These are phyloP conservation scores for Aphanocladium album DNA, from an alignment of 2,329 filamentous ascomycete genomes.

Conservation along the genomic window DNA sequence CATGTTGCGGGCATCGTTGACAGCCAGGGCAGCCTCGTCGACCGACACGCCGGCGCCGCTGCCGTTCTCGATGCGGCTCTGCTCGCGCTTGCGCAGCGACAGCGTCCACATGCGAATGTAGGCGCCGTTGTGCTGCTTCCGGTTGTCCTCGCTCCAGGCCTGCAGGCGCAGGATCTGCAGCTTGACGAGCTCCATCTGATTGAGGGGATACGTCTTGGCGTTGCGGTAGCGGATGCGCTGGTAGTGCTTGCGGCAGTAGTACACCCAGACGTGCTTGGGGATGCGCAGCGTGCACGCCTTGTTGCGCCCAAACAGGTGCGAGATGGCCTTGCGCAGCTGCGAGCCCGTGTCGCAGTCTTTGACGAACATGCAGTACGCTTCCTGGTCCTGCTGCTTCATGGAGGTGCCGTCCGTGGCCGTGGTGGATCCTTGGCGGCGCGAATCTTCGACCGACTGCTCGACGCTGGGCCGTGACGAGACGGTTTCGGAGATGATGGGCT, in stretches of 20 bases:
- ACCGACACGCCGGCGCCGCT: conserved; percentile 24
- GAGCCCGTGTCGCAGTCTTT: conserved; percentile 55
- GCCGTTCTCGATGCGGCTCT: conserved; percentile 45
- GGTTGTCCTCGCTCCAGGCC: conserved; percentile 54
- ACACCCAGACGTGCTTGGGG: conserved; percentile 65
- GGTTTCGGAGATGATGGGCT: conserved; percentile 3
- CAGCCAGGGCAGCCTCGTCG: conserved; percentile 17
- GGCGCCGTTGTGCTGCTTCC: conserved; percentile 24
- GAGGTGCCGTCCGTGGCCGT: conserved; percentile 15
- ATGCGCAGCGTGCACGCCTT: conserved; percentile 70
- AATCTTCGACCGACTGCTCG: not conserved
- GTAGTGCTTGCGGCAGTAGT: conserved; percentile 78
- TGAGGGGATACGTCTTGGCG: conserved; percentile 51
- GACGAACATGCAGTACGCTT: conserved; percentile 49
- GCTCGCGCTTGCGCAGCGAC: conserved; percentile 59
- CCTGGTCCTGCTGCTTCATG: conserved; percentile 17
- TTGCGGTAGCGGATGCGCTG: conserved; percentile 70
- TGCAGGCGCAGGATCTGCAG: conserved; percentile 59
- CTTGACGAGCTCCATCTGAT: conserved; percentile 60
- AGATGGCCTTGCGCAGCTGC: conserved; percentile 67
- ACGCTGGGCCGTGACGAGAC: not conserved
- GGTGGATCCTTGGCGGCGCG: not conserved
- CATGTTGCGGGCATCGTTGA: conserved; percentile 21
- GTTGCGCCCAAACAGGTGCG: conserved; percentile 78
- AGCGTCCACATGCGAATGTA: conserved; percentile 51